Evolutionary conservation across 768 basidiomycete species (phyloP).

Genomic region (Kwoniella heveanensis): DNA sequence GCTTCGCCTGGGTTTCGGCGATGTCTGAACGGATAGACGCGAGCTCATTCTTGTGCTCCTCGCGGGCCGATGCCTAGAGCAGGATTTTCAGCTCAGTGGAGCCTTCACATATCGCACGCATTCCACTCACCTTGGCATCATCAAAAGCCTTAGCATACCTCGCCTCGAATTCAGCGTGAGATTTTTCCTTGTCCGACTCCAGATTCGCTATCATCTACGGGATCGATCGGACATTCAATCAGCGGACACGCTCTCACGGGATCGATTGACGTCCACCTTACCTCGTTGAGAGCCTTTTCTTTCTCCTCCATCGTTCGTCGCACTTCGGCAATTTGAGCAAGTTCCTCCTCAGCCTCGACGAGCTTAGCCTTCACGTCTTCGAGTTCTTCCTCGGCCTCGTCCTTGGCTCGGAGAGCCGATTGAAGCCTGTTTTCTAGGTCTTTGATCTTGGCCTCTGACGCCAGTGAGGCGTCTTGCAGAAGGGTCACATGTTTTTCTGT

Average conservation of each 20-base stretch:
- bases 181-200: constrained; percentile 12
- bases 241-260: no score
- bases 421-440: constrained; percentile 13
- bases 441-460: constrained; percentile 4
- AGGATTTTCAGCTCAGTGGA: no score
- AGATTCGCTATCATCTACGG: constrained; percentile 23
- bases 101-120: neutral
- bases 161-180: constrained; percentile 13
- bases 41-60: constrained; percentile 34
- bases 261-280: no score
- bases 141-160: constrained; percentile 15
- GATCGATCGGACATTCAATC: neutral
- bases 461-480: neutral
- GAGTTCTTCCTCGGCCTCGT: constrained; percentile 5
- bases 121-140: constrained; percentile 26
- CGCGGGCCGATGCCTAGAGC: constrained; percentile 18
- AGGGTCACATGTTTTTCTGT: constrained; percentile 20
- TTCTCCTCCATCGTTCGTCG: constrained; percentile 14
- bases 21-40: constrained; percentile 32
- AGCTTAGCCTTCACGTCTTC: constrained; percentile 4
- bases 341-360: constrained; percentile 16
- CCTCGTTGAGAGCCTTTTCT: constrained; percentile 17
- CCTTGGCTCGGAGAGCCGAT: constrained; percentile 1
- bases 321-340: constrained; percentile 4
- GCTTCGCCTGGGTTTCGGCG: constrained; percentile 26